A percentile compares a stretch with the other conserved stretches of the same genome.
These are phyloP conservation scores for Aphanomyces stellatus DNA, from an alignment of 352 stramenopile genomes.

Conservation along the genomic window DNA sequence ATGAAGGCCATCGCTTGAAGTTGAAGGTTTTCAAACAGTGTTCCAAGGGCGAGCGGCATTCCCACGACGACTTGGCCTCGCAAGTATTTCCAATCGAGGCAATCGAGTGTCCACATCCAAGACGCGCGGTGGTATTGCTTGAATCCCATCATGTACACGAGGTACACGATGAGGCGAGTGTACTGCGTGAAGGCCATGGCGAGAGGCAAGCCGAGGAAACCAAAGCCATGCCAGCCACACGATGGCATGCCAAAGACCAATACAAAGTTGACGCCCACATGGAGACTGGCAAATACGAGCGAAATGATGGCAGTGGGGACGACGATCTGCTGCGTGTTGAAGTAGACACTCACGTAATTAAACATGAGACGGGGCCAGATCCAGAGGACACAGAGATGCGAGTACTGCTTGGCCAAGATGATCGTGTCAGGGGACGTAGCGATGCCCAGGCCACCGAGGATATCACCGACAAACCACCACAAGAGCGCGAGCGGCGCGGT, in stretches of 20 bases:
- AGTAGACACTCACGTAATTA: conserved; percentile 63
- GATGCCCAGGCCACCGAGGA: conserved; percentile 40
- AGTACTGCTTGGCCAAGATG: conserved; percentile 45
- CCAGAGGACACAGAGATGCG: conserved; percentile 51
- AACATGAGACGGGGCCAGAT: conserved; percentile 75
- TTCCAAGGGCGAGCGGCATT: conserved; percentile 43
- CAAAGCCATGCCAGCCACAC: conserved; percentile 25
- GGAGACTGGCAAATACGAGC: conserved; percentile 41
- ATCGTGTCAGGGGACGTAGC: conserved; percentile 32
- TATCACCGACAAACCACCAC: conserved; percentile 61
- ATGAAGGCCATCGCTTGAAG: conserved; percentile 71
- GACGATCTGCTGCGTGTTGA: conserved; percentile 75
- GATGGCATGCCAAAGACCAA: conserved; percentile 53
- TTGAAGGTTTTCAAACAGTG: conserved; percentile 72
- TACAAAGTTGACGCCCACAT: conserved; percentile 41
- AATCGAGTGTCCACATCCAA: conserved; percentile 42
- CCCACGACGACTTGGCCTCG: conserved; percentile 40
- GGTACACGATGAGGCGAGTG: conserved; percentile 40
- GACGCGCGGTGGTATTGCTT: conserved; percentile 37
- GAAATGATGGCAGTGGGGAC: conserved; percentile 60
- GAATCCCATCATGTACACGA: conserved; percentile 63
- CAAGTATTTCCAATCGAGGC: conserved; percentile 35
- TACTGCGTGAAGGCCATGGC: conserved; percentile 49
- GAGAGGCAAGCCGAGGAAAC: conserved; percentile 70
- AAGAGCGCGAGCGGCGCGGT: conserved; percentile 58